Percentiles rank a stretch among this genome's conserved stretches.
Evolutionary conservation across 495 filamentous ascomycete species (phyloP).

Genomic region (Cercophora samala): DNA sequence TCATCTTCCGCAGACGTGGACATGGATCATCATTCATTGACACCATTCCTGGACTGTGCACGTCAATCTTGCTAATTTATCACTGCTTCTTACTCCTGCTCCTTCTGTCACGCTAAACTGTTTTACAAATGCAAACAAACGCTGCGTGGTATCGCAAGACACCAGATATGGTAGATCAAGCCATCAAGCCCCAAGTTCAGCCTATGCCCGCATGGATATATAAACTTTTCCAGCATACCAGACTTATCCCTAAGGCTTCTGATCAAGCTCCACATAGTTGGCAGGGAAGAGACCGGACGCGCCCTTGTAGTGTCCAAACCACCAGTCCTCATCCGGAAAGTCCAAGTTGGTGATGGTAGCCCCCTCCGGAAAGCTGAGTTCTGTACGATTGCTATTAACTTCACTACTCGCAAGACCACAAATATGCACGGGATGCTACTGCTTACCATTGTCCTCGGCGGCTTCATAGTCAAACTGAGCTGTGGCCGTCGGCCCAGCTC

Average conservation of each 20-base stretch:
- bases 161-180: not conserved
- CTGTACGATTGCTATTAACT: constrained; percentile 32
- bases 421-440: not conserved
- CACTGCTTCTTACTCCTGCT: not conserved
- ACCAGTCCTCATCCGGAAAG: constrained; percentile 99
- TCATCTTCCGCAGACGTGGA: not conserved
- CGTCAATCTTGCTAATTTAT: not conserved
- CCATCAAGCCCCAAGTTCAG: not conserved
- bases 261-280: constrained; percentile 70
- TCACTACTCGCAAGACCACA: not conserved
- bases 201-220: no score
- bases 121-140: not conserved
- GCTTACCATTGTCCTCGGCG: constrained; percentile 83
- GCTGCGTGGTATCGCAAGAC: not conserved
- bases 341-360: constrained; percentile 70
- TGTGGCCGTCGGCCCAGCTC: constrained; percentile 62
- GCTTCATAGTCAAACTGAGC: constrained; percentile 97
- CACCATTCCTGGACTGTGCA: not conserved
- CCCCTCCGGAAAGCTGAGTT: constrained; percentile 88
- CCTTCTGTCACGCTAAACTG: not conserved
- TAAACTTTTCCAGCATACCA: no score
- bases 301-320: constrained; percentile 81
- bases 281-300: constrained; percentile 87
- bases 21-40: not conserved
- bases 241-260: constrained; percentile 35